Percentiles rank a stretch among this genome's conserved stretches.
Evolutionary conservation across 805 yeast genomes (phyloP).

Genomic region (Metschnikowia santaceciliae): DNA sequence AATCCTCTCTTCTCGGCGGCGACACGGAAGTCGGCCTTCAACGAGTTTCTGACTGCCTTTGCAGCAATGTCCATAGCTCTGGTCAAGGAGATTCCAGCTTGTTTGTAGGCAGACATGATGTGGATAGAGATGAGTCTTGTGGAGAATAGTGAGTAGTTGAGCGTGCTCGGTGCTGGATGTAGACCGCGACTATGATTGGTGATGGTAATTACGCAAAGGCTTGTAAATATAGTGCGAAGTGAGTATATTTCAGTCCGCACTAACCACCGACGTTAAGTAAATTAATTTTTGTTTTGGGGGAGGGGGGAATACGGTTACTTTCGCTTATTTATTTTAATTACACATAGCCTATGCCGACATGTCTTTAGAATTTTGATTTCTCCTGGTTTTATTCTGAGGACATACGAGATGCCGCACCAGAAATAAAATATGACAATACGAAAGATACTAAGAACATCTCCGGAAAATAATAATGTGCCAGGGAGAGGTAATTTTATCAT

Average conservation of each 20-base stretch:
- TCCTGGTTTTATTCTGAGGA: too few relatives aligned
- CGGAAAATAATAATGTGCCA: too few relatives aligned
- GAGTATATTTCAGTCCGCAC: conserved; percentile 7
- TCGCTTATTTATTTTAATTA: too few relatives aligned
- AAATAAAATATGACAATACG: too few relatives aligned
- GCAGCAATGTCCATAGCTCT: conserved; percentile 90
- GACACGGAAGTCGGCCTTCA: conserved; percentile 81
- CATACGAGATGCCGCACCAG: too few relatives aligned
- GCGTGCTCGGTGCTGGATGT: conserved; percentile 11
- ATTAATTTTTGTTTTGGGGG: not conserved
- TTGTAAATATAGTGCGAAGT: not conserved
- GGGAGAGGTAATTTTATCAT: too few relatives aligned
- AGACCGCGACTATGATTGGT: conserved; percentile 16
- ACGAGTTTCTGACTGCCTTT: conserved; percentile 77
- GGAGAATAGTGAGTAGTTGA: conserved; percentile 2
- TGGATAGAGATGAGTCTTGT: not conserved
- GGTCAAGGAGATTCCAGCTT: conserved; percentile 60
- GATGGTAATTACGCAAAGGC: conserved; percentile 13
- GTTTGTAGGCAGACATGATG: conserved; percentile 45
- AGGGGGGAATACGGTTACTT: too few relatives aligned
- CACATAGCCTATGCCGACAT: too few relatives aligned
- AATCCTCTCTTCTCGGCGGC: conserved; percentile 66
- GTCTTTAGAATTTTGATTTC: too few relatives aligned
- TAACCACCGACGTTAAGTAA: not conserved
- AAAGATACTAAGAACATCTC: too few relatives aligned